These are phyloP conservation scores for Bassia scoparia DNA, from an alignment of 148 eudicot species.

Conservation along the genomic window DNA sequence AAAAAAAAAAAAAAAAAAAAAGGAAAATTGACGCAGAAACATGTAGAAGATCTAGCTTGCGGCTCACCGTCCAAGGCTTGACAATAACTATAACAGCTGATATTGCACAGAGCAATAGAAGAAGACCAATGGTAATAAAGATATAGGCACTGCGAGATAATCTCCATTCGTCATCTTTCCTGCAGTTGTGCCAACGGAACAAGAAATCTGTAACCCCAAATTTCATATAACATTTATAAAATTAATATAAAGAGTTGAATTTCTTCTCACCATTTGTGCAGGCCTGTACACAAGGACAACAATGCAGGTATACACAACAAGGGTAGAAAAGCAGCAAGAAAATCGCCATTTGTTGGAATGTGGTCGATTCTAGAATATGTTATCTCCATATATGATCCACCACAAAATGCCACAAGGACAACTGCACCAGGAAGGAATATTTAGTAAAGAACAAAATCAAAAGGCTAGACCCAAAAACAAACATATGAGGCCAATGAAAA, in stretches of 20 bases:
- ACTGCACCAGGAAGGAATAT: conserved; percentile 36
- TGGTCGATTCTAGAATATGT: conserved; percentile 55
- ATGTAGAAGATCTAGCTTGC: conserved; percentile 23
- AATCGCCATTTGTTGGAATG: conserved; percentile 70
- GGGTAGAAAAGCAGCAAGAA: conserved; percentile 94
- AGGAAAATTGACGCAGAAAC: conserved; percentile 13
- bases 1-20: too few relatives aligned
- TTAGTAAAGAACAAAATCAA: conserved; percentile 7
- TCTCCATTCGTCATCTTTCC: conserved; percentile 97
- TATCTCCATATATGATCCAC: conserved; percentile 77
- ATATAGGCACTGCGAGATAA: conserved; percentile 79
- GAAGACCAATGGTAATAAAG: conserved; percentile 71
- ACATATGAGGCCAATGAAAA: conserved; percentile 1
- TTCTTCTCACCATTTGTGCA: conserved; percentile 77
- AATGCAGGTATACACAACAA: conserved; percentile 90
- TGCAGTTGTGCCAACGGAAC: conserved; percentile 32
- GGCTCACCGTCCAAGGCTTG: conserved; percentile 93
- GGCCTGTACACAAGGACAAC: conserved; percentile 73
- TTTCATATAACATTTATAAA: too few relatives aligned
- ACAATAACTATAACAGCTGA: conserved; percentile 74
- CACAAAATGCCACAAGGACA: conserved; percentile 88
- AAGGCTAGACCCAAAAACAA: conserved; percentile 7
- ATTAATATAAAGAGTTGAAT: too few relatives aligned
- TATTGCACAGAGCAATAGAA: conserved; percentile 86
- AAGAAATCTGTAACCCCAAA: conserved; percentile 16